Percentiles rank a stretch among this genome's conserved stretches.
Conservation (phyloP, 371 early-diverging fungal genomes). For the Apophysomyces ossiformis region DNA sequence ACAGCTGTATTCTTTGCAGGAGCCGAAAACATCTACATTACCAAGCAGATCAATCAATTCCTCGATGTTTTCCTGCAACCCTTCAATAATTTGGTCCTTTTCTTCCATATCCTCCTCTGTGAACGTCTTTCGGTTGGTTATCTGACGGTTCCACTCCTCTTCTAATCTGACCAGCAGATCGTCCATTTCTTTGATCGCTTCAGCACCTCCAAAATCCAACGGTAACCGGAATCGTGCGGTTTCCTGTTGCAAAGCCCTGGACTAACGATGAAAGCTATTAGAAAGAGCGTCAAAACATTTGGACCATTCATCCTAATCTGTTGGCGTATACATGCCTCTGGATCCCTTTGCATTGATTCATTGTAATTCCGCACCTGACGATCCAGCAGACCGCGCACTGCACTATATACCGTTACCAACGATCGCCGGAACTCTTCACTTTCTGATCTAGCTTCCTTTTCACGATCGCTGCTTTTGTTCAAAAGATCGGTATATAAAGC, state of each 20-base stretch:
- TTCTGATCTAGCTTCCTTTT: constrained; percentile 31
- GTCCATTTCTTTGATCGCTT: constrained; percentile 33
- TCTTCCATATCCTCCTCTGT: constrained; percentile 40
- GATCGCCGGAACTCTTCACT: constrained; percentile 28
- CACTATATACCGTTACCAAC: constrained; percentile 31
- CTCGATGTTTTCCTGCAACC: constrained; percentile 30
- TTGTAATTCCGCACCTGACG: constrained; percentile 28
- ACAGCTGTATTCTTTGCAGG: neutral
- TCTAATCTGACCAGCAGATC: constrained; percentile 42
- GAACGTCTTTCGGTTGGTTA: constrained; percentile 23
- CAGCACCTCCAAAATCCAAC: constrained; percentile 33
- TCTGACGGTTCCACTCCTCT: constrained; percentile 46
- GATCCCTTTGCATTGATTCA: constrained; percentile 11
- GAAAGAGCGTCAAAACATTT: constrained; percentile 3
- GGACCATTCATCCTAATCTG: neutral
- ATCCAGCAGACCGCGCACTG: constrained; percentile 30
- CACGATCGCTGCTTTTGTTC: constrained; percentile 31
- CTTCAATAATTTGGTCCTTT: constrained; percentile 29
- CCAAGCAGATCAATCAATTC: constrained; percentile 32
- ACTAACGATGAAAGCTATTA: constrained; percentile 11
- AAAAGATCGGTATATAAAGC: constrained; percentile 33
- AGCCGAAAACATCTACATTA: neutral
- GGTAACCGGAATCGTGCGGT: constrained; percentile 34
- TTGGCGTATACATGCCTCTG: neutral
- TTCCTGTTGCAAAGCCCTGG: constrained; percentile 17